Evolutionary conservation across 805 yeast species (phyloP).

Genomic region (Komagataella phaffii): DNA sequence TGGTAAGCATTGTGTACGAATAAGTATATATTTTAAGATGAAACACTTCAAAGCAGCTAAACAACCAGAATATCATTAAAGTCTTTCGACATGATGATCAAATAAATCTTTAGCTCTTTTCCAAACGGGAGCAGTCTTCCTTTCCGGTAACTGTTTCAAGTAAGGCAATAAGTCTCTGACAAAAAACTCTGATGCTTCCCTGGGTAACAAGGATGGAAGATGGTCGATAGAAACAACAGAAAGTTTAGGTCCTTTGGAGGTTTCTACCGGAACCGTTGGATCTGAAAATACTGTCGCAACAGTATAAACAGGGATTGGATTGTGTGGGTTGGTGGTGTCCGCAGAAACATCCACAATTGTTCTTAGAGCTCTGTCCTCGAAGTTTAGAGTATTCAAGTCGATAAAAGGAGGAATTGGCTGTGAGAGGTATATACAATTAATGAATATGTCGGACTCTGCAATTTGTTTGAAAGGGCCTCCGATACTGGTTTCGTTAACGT

Average conservation of each 20-base stretch:
- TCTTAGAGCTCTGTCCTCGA: slow-evolving; percentile 59
- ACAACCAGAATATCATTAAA: slow-evolving; percentile 11
- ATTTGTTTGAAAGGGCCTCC: slow-evolving; percentile 98
- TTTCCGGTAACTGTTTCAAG: slow-evolving; percentile 68
- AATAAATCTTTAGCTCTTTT: slow-evolving; percentile 72
- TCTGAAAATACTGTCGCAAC: slow-evolving; percentile 82
- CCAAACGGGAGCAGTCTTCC: slow-evolving; percentile 86
- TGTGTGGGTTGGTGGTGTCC: slow-evolving; percentile 96
- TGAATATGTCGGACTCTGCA: slow-evolving; percentile 74
- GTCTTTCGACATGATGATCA: slow-evolving; percentile 73
- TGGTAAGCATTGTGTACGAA: background rate
- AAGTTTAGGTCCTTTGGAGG: slow-evolving; percentile 70
- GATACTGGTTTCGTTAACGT: slow-evolving; percentile 87
- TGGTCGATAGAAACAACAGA: slow-evolving; percentile 95
- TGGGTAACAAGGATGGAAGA: slow-evolving; percentile 87
- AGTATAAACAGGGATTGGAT: slow-evolving; percentile 90
- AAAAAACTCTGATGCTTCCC: slow-evolving; percentile 93
- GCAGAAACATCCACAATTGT: slow-evolving; percentile 97
- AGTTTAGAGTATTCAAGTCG: slow-evolving; percentile 53
- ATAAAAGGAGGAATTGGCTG: slow-evolving; percentile 90
- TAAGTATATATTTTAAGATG: background rate
- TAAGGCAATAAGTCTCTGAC: slow-evolving; percentile 83
- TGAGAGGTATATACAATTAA: slow-evolving; percentile 92
- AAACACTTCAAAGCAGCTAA: slow-evolving; percentile 21
- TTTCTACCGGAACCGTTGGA: slow-evolving; percentile 80